These are phyloP conservation scores for Ceratocystis albifundus DNA, from an alignment of 2,329 filamentous ascomycete genomes.

Conservation along the genomic window DNA sequence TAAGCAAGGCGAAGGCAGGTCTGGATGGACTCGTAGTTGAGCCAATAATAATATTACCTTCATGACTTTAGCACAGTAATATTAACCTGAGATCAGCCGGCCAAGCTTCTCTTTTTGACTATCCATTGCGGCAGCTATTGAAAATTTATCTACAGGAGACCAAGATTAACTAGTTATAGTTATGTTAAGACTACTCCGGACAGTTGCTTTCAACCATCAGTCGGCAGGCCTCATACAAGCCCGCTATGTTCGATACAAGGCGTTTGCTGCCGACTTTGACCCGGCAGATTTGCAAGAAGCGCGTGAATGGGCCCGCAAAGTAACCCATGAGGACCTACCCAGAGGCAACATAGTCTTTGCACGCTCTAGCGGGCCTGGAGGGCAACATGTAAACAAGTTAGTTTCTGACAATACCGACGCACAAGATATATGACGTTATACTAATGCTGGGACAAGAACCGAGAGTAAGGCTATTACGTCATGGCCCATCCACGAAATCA, in stretches of 20 bases:
- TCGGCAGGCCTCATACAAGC: constrained; percentile 27
- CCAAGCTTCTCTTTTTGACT: background rate
- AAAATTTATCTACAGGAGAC: background rate
- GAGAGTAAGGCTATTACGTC: constrained; percentile 48
- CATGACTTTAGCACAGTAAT: too few relatives aligned
- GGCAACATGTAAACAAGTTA: constrained; percentile 53
- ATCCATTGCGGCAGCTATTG: background rate
- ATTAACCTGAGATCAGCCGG: constrained; percentile 6
- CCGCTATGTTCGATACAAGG: constrained; percentile 35
- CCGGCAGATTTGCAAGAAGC: constrained; percentile 41
- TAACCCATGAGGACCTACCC: constrained; percentile 37
- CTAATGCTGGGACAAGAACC: constrained; percentile 34
- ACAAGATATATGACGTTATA: background rate
- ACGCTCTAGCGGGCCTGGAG: constrained; percentile 49
- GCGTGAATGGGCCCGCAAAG: constrained; percentile 40
- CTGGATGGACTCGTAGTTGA: too few relatives aligned
- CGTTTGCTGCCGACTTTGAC: constrained; percentile 41
- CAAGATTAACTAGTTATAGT: constrained; percentile 11
- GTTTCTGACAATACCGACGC: constrained; percentile 24
- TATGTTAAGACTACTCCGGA: background rate
- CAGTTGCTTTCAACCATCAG: constrained; percentile 21
- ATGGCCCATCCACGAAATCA: constrained; percentile 40
- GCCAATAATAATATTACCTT: background rate
- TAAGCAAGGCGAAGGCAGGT: too few relatives aligned
- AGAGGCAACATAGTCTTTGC: constrained; percentile 43